Base-by-base conservation (phyloP, 345 rosid species). In the Camelina neglecta region DNA sequence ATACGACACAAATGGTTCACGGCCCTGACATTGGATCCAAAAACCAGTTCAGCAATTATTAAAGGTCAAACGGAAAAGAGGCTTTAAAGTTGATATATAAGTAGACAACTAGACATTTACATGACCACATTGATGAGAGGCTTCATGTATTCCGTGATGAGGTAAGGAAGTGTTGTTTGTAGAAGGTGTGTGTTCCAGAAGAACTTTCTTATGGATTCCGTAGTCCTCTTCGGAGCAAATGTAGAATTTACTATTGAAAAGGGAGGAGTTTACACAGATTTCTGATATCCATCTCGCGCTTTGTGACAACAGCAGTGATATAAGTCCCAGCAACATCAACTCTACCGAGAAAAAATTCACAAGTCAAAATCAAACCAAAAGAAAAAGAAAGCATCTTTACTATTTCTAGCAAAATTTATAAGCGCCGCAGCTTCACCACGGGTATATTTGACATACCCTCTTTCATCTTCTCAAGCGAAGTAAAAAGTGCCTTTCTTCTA, bases 241-340 rank as follows among this genome's bases (percentile, higher is more conserved):
- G 65, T 84, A 93, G 85, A 93, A 91, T 69, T 79, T 87, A 71
- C 97, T 85, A 79, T 74, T 87, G 91, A 93, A 91, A 77, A 91
- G 89, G 67, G 98, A 91, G 13, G 98, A 88, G 74, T 86, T 79
- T 31, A 91, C 90, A 67, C 98, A 93, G 36, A 91, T 91, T 85
- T 91, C 90, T 29, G 98, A 91, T 81, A 93, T 89, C 93, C 90
- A 79, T 57, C 93, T 79, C 8, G 96, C 97, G 78, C 94, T 88
- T 93, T 91, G 98, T 35, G 94, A 94, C 87, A 93, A 72, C 71
- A 91, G 65, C 77, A 93, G 81, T 18, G 98, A 93, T 87, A 93
- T 89, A 59, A 93, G 92, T 63, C 98, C 97, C 39, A 93, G 90
- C 84, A 93, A 91, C 98, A 93, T 93, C 90, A 93, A 56, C 88